Conservation (phyloP, 116 monocot genomes). For the Iris pallida region DNA sequence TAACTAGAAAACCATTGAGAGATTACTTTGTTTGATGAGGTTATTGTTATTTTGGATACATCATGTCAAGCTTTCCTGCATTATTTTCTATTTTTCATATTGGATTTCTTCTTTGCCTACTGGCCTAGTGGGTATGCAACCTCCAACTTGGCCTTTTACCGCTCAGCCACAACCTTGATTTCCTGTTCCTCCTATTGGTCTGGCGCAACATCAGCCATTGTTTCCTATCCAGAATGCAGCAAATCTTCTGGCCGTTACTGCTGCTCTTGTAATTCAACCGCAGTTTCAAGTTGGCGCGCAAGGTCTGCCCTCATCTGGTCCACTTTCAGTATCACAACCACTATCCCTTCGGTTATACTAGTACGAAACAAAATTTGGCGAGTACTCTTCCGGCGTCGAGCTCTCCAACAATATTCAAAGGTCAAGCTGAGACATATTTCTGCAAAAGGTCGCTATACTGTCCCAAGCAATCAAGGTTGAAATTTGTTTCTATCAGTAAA, state of each 20-base stretch:
- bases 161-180: constrained; percentile 64
- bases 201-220: constrained; percentile 53
- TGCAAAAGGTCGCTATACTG: constrained; percentile 18
- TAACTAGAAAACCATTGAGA: background rate
- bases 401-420: constrained; percentile 26
- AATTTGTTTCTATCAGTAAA: too few relatives aligned
- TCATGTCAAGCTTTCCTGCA: background rate
- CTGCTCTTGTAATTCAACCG: constrained; percentile 39
- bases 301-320: constrained; percentile 42
- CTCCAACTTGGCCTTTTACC: constrained; percentile 53
- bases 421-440: constrained; percentile 22
- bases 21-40: background rate
- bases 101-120: constrained; percentile 22
- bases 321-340: constrained; percentile 62
- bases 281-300: constrained; percentile 39
- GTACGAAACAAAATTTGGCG: constrained; percentile 30
- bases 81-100: too few relatives aligned
- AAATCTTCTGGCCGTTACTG: constrained; percentile 28
- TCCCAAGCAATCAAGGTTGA: constrained; percentile 39
- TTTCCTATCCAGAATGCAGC: constrained; percentile 74
- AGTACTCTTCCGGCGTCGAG: constrained; percentile 23
- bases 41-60: too few relatives aligned
- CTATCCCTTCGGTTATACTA: constrained; percentile 54
- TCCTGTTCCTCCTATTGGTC: constrained; percentile 38
- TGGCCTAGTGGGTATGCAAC: constrained; percentile 38